A percentile compares a stretch with the other conserved stretches of the same genome.
These are phyloP conservation scores for Moricandia moricandioides DNA, from an alignment of 345 rosid genomes.

Conservation along the genomic window DNA sequence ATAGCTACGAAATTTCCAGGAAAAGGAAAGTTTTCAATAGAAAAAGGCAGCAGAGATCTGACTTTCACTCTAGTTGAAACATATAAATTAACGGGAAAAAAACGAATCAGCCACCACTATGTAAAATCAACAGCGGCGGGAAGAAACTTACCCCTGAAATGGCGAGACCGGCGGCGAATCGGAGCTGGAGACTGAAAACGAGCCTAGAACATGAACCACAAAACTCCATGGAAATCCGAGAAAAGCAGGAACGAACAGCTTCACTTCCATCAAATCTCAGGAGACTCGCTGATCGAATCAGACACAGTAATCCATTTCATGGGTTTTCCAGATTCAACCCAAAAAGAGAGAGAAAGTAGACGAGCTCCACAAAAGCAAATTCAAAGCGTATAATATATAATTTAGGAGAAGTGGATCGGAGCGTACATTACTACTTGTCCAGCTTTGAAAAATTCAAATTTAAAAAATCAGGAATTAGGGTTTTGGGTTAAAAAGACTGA, in stretches of 20 bases:
- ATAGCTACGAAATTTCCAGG: no score
- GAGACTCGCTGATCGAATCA: constrained; percentile 39
- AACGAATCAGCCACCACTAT: not conserved
- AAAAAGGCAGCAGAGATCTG: not conserved
- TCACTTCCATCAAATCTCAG: constrained; percentile 57
- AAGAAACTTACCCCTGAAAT: constrained; percentile 53
- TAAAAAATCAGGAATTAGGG: constrained; percentile 4
- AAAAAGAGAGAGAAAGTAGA: not conserved
- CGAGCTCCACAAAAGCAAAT: not conserved
- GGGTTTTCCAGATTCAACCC: not conserved
- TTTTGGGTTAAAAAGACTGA: constrained; percentile 29
- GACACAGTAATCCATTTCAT: constrained; percentile 47
- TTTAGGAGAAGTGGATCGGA: constrained; percentile 16
- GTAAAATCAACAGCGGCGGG: not conserved
- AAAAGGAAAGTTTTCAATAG: no score
- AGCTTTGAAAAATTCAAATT: constrained; percentile 29
- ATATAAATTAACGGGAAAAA: not conserved
- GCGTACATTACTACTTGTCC: constrained; percentile 14
- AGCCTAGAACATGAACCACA: constrained; percentile 35
- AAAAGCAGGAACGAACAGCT: constrained; percentile 22
- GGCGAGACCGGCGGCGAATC: constrained; percentile 42
- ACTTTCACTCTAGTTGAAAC: not conserved
- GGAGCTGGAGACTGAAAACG: constrained; percentile 44
- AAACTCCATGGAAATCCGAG: constrained; percentile 71
- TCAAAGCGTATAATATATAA: not conserved